These are phyloP conservation scores for Rhodotorula sp. DNA, from an alignment of 1,284 basidiomycete genomes.

Conservation along the genomic window DNA sequence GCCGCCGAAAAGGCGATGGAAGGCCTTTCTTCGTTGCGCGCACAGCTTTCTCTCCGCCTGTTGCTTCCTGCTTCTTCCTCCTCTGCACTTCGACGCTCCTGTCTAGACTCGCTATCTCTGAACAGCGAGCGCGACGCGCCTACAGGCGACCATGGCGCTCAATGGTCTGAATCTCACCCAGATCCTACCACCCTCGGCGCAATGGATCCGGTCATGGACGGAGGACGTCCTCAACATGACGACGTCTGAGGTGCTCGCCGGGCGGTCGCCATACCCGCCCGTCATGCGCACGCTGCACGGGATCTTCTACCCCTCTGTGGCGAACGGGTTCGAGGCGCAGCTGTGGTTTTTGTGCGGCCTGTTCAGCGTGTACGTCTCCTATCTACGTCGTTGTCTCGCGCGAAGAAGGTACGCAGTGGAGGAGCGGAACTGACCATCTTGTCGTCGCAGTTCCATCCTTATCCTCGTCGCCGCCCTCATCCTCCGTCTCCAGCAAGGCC, in stretches of 20 bases:
- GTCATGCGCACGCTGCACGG: neutral
- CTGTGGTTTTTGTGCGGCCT: constrained; percentile 12
- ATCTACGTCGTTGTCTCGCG: neutral
- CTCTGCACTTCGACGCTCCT: no score
- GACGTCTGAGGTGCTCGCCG: neutral
- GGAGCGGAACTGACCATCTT: neutral
- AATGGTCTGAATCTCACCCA: neutral
- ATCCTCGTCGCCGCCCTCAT: constrained; percentile 19
- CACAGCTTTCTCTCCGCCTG: neutral
- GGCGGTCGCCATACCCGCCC: neutral
- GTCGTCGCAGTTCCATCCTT: neutral
- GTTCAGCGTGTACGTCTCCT: neutral
- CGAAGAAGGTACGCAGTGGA: neutral
- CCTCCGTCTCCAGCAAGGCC: constrained; percentile 22
- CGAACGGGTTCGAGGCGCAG: neutral
- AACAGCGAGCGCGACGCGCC: no score
- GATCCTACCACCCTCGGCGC: neutral
- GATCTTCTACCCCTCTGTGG: constrained; percentile 5
- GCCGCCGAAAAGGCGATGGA: no score
- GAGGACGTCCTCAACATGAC: neutral
- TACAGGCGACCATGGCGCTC: neutral
- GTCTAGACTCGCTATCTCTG: no score
- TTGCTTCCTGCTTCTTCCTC: neutral
- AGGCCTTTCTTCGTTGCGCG: neutral
- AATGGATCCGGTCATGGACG: neutral